Evolutionary conservation across 257 asterid genomes (phyloP).

Genomic region (Nicotiana obtusifolia): DNA sequence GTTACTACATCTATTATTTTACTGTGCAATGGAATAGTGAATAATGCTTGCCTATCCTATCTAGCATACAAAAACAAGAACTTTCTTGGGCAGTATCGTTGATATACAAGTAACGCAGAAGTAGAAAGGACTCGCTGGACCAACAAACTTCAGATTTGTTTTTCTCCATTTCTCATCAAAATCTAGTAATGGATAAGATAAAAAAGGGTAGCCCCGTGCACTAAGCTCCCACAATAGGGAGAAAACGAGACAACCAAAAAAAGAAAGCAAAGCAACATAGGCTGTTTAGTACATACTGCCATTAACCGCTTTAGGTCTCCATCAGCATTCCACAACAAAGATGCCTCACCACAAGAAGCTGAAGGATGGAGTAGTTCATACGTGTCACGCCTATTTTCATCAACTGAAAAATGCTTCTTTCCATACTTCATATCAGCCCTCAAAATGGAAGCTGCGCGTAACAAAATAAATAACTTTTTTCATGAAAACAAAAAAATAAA

Average conservation of each 20-base stretch:
- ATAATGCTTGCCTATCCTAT: not conserved
- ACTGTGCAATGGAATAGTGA: not conserved
- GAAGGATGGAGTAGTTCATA: conserved; percentile 41
- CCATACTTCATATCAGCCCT: conserved; percentile 90
- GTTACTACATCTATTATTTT: not conserved
- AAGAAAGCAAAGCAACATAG: conserved; percentile 8
- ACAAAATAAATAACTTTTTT: not conserved
- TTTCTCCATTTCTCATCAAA: not conserved
- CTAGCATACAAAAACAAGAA: not conserved
- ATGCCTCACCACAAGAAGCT: conserved; percentile 30
- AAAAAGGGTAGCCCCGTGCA: no score
- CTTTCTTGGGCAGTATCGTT: not conserved
- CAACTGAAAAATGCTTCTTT: conserved; percentile 59
- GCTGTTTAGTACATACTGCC: conserved; percentile 37
- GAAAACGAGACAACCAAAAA: not conserved
- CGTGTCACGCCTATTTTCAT: conserved; percentile 75
- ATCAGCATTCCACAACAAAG: conserved; percentile 26
- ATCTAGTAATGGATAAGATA: not conserved
- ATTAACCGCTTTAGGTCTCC: conserved; percentile 55
- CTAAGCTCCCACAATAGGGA: not conserved
- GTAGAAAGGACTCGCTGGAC: not conserved
- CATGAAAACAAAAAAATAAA: not conserved
- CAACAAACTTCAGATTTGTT: not conserved
- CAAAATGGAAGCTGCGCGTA: conserved; percentile 61
- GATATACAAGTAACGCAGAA: not conserved